Evolutionary conservation across 345 rosid genomes (phyloP).

Genomic region (Pseudoturritis turrita): DNA sequence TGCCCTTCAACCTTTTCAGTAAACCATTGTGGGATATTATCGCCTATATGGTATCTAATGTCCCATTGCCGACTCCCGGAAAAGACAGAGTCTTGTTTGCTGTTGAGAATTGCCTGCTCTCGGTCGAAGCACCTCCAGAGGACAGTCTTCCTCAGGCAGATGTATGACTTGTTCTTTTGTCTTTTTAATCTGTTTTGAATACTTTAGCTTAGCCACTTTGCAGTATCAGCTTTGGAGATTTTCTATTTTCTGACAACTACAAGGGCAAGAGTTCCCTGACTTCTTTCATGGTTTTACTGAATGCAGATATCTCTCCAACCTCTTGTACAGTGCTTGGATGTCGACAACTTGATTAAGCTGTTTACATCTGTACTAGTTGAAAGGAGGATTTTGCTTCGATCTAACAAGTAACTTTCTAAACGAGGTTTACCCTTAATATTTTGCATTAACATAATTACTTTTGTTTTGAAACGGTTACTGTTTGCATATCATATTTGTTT

Average conservation of each 20-base stretch:
- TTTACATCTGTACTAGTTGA: slow-evolving; percentile 91
- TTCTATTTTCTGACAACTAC: slow-evolving; percentile 1
- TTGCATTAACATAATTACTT: not conserved
- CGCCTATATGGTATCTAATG: slow-evolving; percentile 65
- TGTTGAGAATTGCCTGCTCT: slow-evolving; percentile 78
- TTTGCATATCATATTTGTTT: not conserved
- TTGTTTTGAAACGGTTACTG: not conserved
- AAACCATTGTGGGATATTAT: slow-evolving; percentile 93
- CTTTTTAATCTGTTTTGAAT: slow-evolving; percentile 13
- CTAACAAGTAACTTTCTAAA: slow-evolving; percentile 63
- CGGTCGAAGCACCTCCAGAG: slow-evolving; percentile 89
- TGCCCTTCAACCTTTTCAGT: slow-evolving; percentile 56
- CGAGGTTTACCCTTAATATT: not conserved
- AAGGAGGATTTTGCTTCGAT: slow-evolving; percentile 89
- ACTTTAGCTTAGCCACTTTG: not conserved
- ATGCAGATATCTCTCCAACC: slow-evolving; percentile 98
- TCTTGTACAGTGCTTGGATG: slow-evolving; percentile 90
- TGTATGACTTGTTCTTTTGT: slow-evolving; percentile 43
- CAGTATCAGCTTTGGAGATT: not conserved
- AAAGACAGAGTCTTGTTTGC: slow-evolving; percentile 87
- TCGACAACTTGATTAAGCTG: slow-evolving; percentile 83
- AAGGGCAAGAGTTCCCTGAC: not conserved
- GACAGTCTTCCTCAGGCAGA: slow-evolving; percentile 93
- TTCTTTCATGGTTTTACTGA: slow-evolving; percentile 18
- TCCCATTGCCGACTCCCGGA: slow-evolving; percentile 94